These are phyloP conservation scores for Nigrograna mackinnonii DNA, from an alignment of 2,329 filamentous ascomycete species.

Conservation along the genomic window DNA sequence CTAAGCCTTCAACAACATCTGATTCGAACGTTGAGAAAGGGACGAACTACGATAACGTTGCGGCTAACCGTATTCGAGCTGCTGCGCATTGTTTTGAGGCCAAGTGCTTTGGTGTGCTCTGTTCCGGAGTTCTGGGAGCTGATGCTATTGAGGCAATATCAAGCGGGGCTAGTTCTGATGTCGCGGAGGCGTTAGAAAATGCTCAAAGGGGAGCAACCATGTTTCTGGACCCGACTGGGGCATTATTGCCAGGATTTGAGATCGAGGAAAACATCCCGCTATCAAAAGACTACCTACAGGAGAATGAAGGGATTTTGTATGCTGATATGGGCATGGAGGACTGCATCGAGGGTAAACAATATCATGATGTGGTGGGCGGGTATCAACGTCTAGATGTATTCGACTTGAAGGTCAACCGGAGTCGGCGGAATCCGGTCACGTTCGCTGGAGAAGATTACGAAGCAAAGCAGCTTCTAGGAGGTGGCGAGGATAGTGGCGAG, in stretches of 20 bases:
- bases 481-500: too few species aligned
- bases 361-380: constrained; percentile 59
- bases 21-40: constrained; percentile 3
- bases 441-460: too few species aligned
- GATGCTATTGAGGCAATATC: constrained; percentile 43
- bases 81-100: constrained; percentile 61
- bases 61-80: constrained; percentile 55
- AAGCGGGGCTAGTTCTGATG: constrained; percentile 17
- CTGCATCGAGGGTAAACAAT: constrained; percentile 61
- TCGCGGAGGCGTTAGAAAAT: constrained; percentile 37
- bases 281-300: constrained; percentile 44
- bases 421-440: constrained; percentile 37
- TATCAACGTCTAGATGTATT: constrained; percentile 62
- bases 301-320: constrained; percentile 55
- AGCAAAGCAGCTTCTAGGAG: too few species aligned
- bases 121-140: constrained; percentile 47
- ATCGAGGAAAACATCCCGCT: constrained; percentile 16
- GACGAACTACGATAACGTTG: constrained; percentile 58
- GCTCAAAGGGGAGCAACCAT: constrained; percentile 52
- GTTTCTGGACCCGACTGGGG: constrained; percentile 57
- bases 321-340: constrained; percentile 54
- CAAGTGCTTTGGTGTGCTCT: constrained; percentile 60
- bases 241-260: constrained; percentile 37
- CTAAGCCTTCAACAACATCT: too few species aligned
- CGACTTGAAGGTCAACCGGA: constrained; percentile 52